phyloP scores from a whole-genome alignment of 2,329 filamentous ascomycete genomes.

The Sporothrix brunneoviolacea region DNA sequence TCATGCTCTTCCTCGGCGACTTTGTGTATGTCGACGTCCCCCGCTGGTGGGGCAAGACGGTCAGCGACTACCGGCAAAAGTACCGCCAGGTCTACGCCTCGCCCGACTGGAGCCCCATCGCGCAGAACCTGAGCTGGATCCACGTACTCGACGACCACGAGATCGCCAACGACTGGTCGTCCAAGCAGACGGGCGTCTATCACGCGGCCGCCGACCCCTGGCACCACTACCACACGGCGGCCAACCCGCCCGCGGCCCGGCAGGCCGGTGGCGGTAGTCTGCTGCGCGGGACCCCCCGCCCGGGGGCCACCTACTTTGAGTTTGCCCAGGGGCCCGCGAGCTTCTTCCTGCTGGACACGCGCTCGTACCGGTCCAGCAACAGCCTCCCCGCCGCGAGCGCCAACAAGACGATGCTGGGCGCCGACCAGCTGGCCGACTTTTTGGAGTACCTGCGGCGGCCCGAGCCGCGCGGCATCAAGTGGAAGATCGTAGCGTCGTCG shows the following conservation, averaged over 20 bases:
- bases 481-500: slow-evolving; percentile 88
- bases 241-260: slow-evolving; percentile 69
- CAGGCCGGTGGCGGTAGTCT: slow-evolving; percentile 31
- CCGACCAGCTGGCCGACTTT: slow-evolving; percentile 70
- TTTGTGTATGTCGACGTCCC: slow-evolving; percentile 93
- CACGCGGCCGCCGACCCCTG: slow-evolving; percentile 75
- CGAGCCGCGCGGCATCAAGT: slow-evolving; percentile 70
- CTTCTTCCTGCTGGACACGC: slow-evolving; percentile 92
- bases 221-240: slow-evolving; percentile 74
- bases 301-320: slow-evolving; percentile 68
- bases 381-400: slow-evolving; percentile 50
- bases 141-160: slow-evolving; percentile 97
- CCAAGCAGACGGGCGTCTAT: slow-evolving; percentile 75
- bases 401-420: slow-evolving; percentile 82
- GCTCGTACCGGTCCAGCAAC: slow-evolving; percentile 73
- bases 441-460: slow-evolving; percentile 67
- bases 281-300: slow-evolving; percentile 26
- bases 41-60: slow-evolving; percentile 62
- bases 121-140: slow-evolving; percentile 85
- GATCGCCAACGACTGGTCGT: slow-evolving; percentile 88
- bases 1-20: slow-evolving; percentile 77
- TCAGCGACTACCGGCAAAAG: slow-evolving; percentile 77
- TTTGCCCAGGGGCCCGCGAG: slow-evolving; percentile 86
- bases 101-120: slow-evolving; percentile 76
- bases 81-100: slow-evolving; percentile 95